Evolutionary conservation across 1,284 basidiomycete species (phyloP).

Genomic region (Sphaerobolus stellatus): DNA sequence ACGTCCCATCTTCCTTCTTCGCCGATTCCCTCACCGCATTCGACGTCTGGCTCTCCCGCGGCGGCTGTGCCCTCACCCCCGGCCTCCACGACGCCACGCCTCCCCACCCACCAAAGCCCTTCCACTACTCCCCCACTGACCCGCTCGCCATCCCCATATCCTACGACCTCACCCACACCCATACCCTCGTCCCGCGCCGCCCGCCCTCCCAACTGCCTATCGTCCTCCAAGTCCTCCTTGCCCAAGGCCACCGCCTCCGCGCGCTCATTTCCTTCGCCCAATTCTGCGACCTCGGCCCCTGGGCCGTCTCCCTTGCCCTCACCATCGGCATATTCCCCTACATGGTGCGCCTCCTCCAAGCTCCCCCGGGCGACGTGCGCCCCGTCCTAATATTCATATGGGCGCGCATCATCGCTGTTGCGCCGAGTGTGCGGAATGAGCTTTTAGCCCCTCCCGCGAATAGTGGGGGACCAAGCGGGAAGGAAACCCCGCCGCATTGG

Average conservation of each 20-base stretch:
- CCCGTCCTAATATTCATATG: conserved; percentile 99
- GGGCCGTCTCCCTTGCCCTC: conserved; percentile 96
- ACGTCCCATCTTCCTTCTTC: conserved; percentile 93
- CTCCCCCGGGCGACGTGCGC: conserved; percentile 90
- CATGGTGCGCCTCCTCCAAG: conserved; percentile 94
- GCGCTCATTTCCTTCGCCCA: conserved; percentile 96
- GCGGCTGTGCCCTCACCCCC: conserved; percentile 65
- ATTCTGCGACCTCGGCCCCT: conserved; percentile 97
- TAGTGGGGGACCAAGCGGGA: conserved; percentile 14
- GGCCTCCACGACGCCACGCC: conserved; percentile 16
- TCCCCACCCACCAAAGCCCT: conserved; percentile 32
- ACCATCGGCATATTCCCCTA: conserved; percentile 99
- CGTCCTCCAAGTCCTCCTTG: conserved; percentile 94
- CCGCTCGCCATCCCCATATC: conserved; percentile 39
- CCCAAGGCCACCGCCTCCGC: conserved; percentile 92
- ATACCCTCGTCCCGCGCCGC: conserved; percentile 74
- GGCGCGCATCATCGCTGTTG: conserved; percentile 96
- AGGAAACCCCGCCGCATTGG: no score
- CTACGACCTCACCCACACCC: conserved; percentile 23
- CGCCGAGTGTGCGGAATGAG: conserved; percentile 90
- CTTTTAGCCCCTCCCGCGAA: conserved; percentile 84
- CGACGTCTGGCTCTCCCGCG: conserved; percentile 95
- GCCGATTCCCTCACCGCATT: conserved; percentile 96
- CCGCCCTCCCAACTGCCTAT: conserved; percentile 97
- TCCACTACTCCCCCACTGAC: not conserved